Base-by-base conservation (phyloP, 2,329 filamentous ascomycete genomes). In the Fusarium anguioides region DNA sequence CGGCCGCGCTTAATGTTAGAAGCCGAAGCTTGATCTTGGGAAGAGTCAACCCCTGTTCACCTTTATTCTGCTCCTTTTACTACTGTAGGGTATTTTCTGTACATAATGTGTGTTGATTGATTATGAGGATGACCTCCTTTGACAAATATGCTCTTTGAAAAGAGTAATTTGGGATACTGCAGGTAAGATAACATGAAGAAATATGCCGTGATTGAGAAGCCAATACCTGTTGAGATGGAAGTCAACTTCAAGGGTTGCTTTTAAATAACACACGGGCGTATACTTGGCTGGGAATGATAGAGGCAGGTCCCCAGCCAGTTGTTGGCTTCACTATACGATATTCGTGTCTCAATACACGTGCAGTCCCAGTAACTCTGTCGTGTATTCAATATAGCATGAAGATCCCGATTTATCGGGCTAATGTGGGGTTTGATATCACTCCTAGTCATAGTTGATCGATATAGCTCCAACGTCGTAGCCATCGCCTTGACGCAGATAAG, bases 1-100 rank as follows among this genome's bases (percentile, higher is more conserved):
- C 49, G 54, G 60, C 33, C 52, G 60, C 53, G 64, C 53, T 67
- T 62, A 54, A 57, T 50, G 15, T 50, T 21, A 50, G 57, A 37
- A 63, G 58, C 46, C 47, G 48, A 60, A 64, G 58, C 58, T 67
- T 67, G 45, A 63, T 47, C 31, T 23, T 50, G 44, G 44, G 37
- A 40, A 53, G 63, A 58, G 48, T 48, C 48, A 45, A 64, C 37
- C 41, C 42, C 23, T 27, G 35, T 20, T 37, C 27, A 20, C 29
- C 37, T 60, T 26, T 33, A 35, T 29, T 31, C 24, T 29, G 18
- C 21, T 33, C 4, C 15, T 8, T n/a, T n/a, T 12, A 14, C n/a
- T 24, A 23, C 33, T 56, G 36, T 56, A 56, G 29, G 53, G 53
- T 57, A 54, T 29, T 33, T 26, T 29, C n/a, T 42, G 17, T 51